Base-by-base conservation (phyloP, 2,329 filamentous ascomycete genomes). In the Microsporum audouinii region DNA sequence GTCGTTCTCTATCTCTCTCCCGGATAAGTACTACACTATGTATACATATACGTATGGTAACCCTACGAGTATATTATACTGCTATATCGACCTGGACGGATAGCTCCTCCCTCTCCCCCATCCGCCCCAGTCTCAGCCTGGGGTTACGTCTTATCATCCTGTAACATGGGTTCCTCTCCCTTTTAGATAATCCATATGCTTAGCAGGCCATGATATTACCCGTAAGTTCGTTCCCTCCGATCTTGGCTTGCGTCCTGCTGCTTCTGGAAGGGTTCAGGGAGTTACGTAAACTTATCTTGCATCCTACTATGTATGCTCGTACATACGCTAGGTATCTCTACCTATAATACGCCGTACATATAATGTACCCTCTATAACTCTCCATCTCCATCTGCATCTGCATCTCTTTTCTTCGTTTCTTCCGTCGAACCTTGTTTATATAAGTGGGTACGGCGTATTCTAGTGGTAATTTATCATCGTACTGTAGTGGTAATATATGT, bases 91-190 rank as follows among this genome's bases (percentile, higher is more conserved):
- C 17, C 17, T 23, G 17, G 17, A 23, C 17, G 17, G 17, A 23
- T 23, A 23, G 17, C 17, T 23, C 17, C 1, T 23, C 17, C 17
- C 14, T 41, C 39, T 41, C 14, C 14, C 39, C 12, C 14, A 12
- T 3, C 39, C 3, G 14, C 12, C 41, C 17, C 4, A 2, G 3
- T 45, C 12, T 45, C 12, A 34, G 47, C 34, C 49, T 36, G 49
- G 49, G 49, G 49, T 55, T 55, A 55, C 49, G 29, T 55, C 45
- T 47, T 47, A 47, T 47, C 43, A 23, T 45, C 43, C n/a, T 49
- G 45, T 49, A 49, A 49, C 45, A 49, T 49, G 45, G 45, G 8
- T 31, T 17, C 41, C 43, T 47, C 45, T 14, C 7, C 23, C 23
- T 31, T 29, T 7, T 12, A 47, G n/a, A 7, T 10, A 7, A n/a